Percentiles rank a stretch among this genome's conserved stretches.
Conservation (phyloP, 164 flowering plant species). For the Warburgia ugandensis region DNA sequence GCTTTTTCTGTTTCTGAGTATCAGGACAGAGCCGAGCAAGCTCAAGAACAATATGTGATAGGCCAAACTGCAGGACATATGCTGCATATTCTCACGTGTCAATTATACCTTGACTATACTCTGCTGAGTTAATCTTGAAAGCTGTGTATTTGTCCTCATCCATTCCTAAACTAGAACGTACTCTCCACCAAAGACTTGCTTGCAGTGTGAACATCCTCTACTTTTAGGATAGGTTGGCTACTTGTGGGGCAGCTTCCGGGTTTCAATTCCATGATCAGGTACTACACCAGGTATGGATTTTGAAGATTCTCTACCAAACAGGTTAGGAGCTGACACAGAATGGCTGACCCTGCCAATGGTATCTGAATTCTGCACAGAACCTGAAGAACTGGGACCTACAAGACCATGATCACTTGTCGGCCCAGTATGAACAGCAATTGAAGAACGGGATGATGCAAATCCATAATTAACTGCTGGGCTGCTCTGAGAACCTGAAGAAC, state of each 20-base stretch:
- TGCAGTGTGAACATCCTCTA: constrained; percentile 62
- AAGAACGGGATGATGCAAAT: constrained; percentile 25
- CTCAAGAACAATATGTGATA: constrained; percentile 75
- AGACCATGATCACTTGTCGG: constrained; percentile 17
- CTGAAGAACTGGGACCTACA: constrained; percentile 23
- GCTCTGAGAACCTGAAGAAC: constrained; percentile 12
- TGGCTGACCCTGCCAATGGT: constrained; percentile 30
- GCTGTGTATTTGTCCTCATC: constrained; percentile 57
- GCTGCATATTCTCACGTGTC: constrained; percentile 44
- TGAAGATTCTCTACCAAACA: constrained; percentile 28
- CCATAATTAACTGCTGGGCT: constrained; percentile 14
- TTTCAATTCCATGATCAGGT: constrained; percentile 43
- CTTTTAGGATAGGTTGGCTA: constrained; percentile 17
- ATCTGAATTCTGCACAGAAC: constrained; percentile 23
- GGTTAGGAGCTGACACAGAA: constrained; percentile 46
- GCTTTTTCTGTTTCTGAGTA: constrained; percentile 67
- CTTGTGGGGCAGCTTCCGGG: constrained; percentile 17
- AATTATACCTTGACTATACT: constrained; percentile 64
- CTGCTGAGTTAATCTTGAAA: constrained; percentile 61
- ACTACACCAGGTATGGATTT: constrained; percentile 43
- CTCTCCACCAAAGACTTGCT: constrained; percentile 72
- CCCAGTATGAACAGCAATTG: constrained; percentile 20
- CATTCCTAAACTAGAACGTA: constrained; percentile 51
- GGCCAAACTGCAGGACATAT: constrained; percentile 64
- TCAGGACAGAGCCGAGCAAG: constrained; percentile 83